Evolutionary conservation across 2,329 filamentous ascomycete species (phyloP).

Genomic region (Fusarium guadeloupense): DNA sequence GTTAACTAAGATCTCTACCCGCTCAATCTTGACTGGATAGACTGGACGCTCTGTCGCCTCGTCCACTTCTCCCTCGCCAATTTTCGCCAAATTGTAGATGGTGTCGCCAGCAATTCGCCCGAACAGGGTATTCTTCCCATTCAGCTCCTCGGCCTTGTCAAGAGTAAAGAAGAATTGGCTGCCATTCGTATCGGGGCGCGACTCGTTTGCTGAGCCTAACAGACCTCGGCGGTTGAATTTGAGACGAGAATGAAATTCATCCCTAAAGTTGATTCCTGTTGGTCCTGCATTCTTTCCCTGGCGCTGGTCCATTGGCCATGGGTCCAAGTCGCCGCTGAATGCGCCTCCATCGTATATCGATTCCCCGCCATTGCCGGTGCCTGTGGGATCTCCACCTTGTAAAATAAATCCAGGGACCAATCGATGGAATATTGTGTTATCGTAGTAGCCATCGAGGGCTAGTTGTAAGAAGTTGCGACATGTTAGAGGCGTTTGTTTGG

Average conservation of each 20-base stretch:
- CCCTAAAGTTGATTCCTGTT: slow-evolving; percentile 71
- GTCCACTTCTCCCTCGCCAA: slow-evolving; percentile 85
- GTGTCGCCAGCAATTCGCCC: slow-evolving; percentile 92
- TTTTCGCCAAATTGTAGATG: slow-evolving; percentile 94
- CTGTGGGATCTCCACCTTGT: slow-evolving; percentile 93
- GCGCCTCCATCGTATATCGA: slow-evolving; percentile 90
- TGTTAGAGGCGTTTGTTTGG: slow-evolving; percentile 89
- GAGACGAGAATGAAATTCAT: slow-evolving; percentile 91
- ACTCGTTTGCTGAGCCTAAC: slow-evolving; percentile 95
- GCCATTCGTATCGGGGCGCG: slow-evolving; percentile 80
- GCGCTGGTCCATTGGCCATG: slow-evolving; percentile 73
- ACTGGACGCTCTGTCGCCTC: slow-evolving; percentile 83
- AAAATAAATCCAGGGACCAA: slow-evolving; percentile 91
- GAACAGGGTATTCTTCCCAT: slow-evolving; percentile 92
- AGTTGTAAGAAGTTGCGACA: slow-evolving; percentile 96
- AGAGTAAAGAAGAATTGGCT: slow-evolving; percentile 98
- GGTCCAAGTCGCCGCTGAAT: slow-evolving; percentile 76
- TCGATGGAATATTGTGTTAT: slow-evolving; percentile 92
- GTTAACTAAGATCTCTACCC: slow-evolving; percentile 80
- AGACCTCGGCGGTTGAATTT: slow-evolving; percentile 93
- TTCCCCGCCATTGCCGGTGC: slow-evolving; percentile 89
- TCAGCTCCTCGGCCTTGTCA: slow-evolving; percentile 83
- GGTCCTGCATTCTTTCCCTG: slow-evolving; percentile 68
- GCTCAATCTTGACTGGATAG: slow-evolving; percentile 83
- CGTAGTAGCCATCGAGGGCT: slow-evolving; percentile 95